Base-by-base conservation (phyloP, 345 rosid species). In the Raphanus sativus region DNA sequence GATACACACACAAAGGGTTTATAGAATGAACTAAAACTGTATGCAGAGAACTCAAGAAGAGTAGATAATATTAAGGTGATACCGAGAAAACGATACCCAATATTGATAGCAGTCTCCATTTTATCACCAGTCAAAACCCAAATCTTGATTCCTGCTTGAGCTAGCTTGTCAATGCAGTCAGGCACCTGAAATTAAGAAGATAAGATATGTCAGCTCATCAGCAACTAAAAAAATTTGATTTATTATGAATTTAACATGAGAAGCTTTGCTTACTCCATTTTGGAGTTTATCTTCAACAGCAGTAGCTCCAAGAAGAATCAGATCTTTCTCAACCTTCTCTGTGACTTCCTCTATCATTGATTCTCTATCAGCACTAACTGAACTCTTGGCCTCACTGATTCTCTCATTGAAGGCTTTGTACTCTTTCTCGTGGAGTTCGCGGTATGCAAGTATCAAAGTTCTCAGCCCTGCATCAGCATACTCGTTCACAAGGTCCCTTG, bases 41-140 rank as follows among this genome's bases (percentile, higher is more conserved):
- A 50, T 58, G 32, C 30, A 55, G 28, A n/a, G 26, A 64, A 64
- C 75, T 38, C 59, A 50, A 56, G n/a, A 54, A 64, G 71, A 70
- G 74, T 52, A n/a, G 54, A 45, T 45, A 42, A 3, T 42, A 45
- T 45, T 4, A 45, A 59, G 69, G 81, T 78, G 29, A 67, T 28
- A 74, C 55, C 68, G 29, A 52, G 72, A 54, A 75, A 26, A 40
- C 38, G 82, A 78, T 88, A 94, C 94, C 98, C 98, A 78, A 94
- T 94, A 83, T 91, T 91, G 87, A 94, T 94, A 74, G 97, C 98
- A 45, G 98, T 94, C 85, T 94, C 98, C 96, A 91, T 90, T 84
- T 94, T 94, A 82, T 94, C 98, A 75, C 98, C 98, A 2, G 98
- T 94, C 87, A 94, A 84, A 65, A 94, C 96, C 98, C 98, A 94